Base-by-base conservation (phyloP, 2,329 filamentous ascomycete genomes). In the Paraconiothyrium brasiliense region DNA sequence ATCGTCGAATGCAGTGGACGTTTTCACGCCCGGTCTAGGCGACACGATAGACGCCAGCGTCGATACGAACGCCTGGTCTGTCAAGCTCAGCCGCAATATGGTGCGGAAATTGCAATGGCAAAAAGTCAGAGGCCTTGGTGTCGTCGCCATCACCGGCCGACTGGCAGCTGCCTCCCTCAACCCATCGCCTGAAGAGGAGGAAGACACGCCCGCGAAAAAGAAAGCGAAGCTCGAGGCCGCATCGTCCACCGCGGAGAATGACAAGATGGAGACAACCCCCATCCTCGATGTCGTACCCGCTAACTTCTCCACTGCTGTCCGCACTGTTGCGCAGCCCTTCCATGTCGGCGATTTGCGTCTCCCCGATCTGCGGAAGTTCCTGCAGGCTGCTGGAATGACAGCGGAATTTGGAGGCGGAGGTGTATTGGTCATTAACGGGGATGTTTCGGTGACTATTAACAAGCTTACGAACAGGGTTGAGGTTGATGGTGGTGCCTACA, bases 41-140 rank as follows among this genome's bases (percentile, higher is more conserved):
- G 83, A 86, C 37, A 83, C 85, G 14, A 85, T 99, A 46, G 90
- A 99, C 77, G 95, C 94, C 13, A 97, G 94, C 73, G 94, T 98
- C 46, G 95, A 99, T 76, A 98, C 94, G 5, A 97, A 98, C 76
- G 94, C 95, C 4, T 99, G 96, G 95, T 90, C 92, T 27, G 92
- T 99, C 62, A 97, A 94, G 78, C 85, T 99, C 20, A 93, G 92
- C 52, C 92, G 94, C 68, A 83, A 87, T 48, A 87, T 99, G 22
- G 91, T 97, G 61, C 92, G 92, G 79, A 91, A 91, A 69, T 85
- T 99, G 62, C 92, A 92, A 73, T 98, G 95, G 95, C 95, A 98
- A 81, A 94, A 92, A 61, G 93, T 98, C 27, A 90, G 93, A 59
- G 93, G 92, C 2, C 83, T 98, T 8, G 92, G 93, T 43, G 92